A percentile compares a stretch with the other conserved stretches of the same genome.
These are phyloP conservation scores for Reticulascus tulasneorum DNA, from an alignment of 2,329 filamentous ascomycete genomes.

Conservation along the genomic window DNA sequence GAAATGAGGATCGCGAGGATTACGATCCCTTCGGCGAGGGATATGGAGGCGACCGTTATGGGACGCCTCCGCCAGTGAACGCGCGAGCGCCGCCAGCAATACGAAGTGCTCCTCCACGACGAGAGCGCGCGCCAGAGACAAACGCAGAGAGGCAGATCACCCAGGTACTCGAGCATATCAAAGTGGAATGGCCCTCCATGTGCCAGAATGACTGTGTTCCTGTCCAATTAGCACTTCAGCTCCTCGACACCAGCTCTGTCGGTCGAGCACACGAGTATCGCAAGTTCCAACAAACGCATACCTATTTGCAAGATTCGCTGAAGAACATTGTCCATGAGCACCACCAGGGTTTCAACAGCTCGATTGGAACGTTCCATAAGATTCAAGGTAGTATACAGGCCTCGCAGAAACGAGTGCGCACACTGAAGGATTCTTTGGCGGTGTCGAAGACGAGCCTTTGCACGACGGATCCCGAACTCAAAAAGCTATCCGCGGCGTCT, in stretches of 20 bases:
- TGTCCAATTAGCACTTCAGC: constrained; percentile 88
- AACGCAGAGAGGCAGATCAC: constrained; percentile 54
- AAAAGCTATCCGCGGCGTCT: constrained; percentile 81
- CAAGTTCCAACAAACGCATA: constrained; percentile 78
- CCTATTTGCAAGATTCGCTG: constrained; percentile 85
- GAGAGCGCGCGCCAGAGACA: constrained; percentile 33
- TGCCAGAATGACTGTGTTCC: constrained; percentile 83
- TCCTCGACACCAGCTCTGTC: constrained; percentile 91
- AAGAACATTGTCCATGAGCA: constrained; percentile 98
- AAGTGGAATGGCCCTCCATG: constrained; percentile 89
- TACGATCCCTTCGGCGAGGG: constrained; percentile 47
- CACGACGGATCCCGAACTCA: constrained; percentile 83
- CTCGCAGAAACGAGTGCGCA: constrained; percentile 80
- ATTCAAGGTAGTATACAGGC: constrained; percentile 90
- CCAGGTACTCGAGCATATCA: constrained; percentile 75
- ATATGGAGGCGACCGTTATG: constrained; percentile 37
- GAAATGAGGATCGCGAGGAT: constrained; percentile 44
- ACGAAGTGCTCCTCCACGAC: constrained; percentile 22
- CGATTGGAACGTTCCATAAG: constrained; percentile 97
- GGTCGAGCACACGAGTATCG: constrained; percentile 85
- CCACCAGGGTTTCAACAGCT: constrained; percentile 98
- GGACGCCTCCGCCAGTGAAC: constrained; percentile 21
- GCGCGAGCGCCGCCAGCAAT: constrained; percentile 21
- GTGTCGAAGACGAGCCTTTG: constrained; percentile 78
- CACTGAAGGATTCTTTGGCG: constrained; percentile 77